These are phyloP conservation scores for Mycena albidolilacea DNA, from an alignment of 768 basidiomycete species.

Conservation along the genomic window DNA sequence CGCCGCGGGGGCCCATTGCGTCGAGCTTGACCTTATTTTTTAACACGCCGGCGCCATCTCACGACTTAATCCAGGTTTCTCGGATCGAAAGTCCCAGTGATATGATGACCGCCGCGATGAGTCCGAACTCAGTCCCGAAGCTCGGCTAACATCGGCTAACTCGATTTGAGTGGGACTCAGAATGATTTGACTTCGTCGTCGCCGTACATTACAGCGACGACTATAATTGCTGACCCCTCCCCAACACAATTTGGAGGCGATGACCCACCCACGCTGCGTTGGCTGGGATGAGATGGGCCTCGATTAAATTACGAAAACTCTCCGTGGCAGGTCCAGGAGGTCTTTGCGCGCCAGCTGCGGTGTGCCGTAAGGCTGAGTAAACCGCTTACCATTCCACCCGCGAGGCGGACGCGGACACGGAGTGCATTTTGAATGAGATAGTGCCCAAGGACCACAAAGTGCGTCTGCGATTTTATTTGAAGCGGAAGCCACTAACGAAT, in stretches of 20 bases:
- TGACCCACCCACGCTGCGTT: constrained; percentile 86
- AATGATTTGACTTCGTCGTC: background rate
- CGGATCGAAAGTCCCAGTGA: too few species aligned
- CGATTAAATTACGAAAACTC: constrained; percentile 51
- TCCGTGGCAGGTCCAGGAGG: too few species aligned
- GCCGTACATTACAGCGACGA: background rate
- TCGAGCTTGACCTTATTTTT: too few species aligned
- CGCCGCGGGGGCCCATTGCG: too few species aligned
- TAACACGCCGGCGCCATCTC: too few species aligned
- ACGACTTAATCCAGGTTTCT: too few species aligned
- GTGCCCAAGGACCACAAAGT: constrained; percentile 82
- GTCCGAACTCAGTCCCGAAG: too few species aligned
- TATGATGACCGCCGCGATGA: too few species aligned
- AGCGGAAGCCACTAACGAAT: background rate
- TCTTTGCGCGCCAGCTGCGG: constrained; percentile 68
- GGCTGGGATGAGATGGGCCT: constrained; percentile 93
- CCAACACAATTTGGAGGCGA: constrained; percentile 72
- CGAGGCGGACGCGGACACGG: too few species aligned
- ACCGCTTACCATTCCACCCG: background rate
- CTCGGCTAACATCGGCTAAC: too few species aligned
- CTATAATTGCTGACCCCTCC: background rate
- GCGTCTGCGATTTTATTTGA: too few species aligned
- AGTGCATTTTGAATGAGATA: constrained; percentile 67
- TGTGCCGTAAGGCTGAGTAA: constrained; percentile 79
- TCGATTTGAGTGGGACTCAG: too few species aligned